Conservation (phyloP, 257 asterid species). For the Primulina tabacum region DNA sequence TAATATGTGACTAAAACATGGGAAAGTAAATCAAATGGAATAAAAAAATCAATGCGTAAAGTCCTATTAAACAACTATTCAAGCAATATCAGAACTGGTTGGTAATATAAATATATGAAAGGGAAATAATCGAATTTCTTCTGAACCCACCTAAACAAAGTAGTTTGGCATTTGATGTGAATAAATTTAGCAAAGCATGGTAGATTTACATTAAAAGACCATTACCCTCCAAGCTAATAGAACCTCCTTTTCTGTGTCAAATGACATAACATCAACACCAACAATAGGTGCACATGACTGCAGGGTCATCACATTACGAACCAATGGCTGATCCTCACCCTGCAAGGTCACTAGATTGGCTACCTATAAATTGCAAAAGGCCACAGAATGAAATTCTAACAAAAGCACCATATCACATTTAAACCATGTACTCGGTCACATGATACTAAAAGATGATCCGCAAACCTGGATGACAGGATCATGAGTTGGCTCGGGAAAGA, state of each 20-base stretch:
- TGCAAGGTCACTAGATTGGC: constrained; percentile 93
- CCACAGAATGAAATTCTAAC: constrained; percentile 27
- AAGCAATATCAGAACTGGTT: constrained; percentile 14
- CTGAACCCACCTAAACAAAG: background rate
- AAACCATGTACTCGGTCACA: background rate
- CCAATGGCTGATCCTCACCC: constrained; percentile 88
- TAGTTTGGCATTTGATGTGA: constrained; percentile 10
- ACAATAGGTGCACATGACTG: constrained; percentile 94
- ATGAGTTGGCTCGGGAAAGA: constrained; percentile 91
- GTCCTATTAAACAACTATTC: background rate
- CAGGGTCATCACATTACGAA: constrained; percentile 95
- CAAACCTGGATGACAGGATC: constrained; percentile 98
- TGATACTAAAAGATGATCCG: constrained; percentile 1
- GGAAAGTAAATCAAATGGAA: background rate
- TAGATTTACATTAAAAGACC: background rate
- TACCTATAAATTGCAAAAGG: constrained; percentile 45
- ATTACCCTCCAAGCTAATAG: constrained; percentile 97
- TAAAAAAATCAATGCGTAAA: background rate
- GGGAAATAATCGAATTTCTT: constrained; percentile 2
- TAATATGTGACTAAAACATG: background rate
- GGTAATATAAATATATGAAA: constrained; percentile 5
- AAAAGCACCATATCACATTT: constrained; percentile 22
- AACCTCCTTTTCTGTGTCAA: constrained; percentile 86
- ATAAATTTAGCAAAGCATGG: background rate
- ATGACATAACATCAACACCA: constrained; percentile 98